Evolutionary conservation across 768 basidiomycete species (phyloP), one percentile per base, ranked within the genome.

Genomic region (Trametopsis cervina): DNA sequence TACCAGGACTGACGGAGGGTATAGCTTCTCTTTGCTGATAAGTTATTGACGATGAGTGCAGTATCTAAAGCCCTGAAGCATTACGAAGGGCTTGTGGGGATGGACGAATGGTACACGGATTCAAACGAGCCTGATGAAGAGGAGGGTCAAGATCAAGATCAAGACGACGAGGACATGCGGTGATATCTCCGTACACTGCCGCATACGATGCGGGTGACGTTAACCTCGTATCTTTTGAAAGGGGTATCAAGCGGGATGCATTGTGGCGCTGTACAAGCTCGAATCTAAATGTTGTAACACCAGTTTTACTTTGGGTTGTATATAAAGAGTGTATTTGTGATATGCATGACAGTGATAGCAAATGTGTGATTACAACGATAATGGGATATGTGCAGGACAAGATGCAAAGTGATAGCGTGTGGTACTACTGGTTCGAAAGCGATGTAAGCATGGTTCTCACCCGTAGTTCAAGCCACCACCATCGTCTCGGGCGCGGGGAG

Each of bases 41-140:
- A 73, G 25, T 84, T 80, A 51, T 61, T 88, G 43, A 69, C 66
- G 18, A 66, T 70, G 4, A 53, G 56, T 2, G 74, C 85, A 26
- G 72, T 85, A 9, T 73, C 71, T 0, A 59, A 70, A 0, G 61
- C 77, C 9, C 62, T 88, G 51, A 65, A 64, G 36, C 65, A 75
- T 46, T 88, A 87, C 57, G 78, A 83, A 54, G 56, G 54, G 0
- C 62, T 74, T 43, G 80, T 76, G 1, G 73, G 71, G 21, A 76
- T 74, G 73, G 62, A 62, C 17, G 52, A 59, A 20, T 76, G 68
- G 70, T 70, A 70, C 47, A 55, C 55, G 23, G 52, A 61, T 22
- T 39, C 42, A n/a, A n/a, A n/a, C n/a, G n/a, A n/a, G n/a, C n/a
- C n/a, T n/a, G n/a, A n/a, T n/a, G n/a, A n/a, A n/a, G n/a, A n/a